Evolutionary conservation across 2,329 filamentous ascomycete genomes (phyloP).

Genomic region (Sporothrix pallida): DNA sequence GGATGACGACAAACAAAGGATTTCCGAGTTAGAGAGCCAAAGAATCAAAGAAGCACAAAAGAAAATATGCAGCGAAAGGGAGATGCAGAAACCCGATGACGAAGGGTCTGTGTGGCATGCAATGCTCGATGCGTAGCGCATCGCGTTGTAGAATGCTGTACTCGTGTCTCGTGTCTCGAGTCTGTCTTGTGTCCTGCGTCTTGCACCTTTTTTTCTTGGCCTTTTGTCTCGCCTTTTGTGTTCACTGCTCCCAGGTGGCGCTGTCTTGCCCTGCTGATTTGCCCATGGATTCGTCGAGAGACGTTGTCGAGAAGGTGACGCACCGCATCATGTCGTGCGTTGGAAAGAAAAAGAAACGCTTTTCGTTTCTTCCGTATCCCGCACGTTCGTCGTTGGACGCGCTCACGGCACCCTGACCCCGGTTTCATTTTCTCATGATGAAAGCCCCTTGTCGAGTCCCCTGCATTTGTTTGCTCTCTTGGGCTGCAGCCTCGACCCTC

Average conservation of each 20-base stretch:
- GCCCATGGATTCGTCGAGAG: not conserved
- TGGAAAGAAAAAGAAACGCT: not conserved
- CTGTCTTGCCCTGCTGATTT: constrained; percentile 8
- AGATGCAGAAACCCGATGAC: constrained; percentile 5
- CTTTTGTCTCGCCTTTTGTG: not conserved
- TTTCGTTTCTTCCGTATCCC: constrained; percentile 7
- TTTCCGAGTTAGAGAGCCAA: not conserved
- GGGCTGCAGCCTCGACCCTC: not conserved
- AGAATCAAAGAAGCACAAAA: not conserved
- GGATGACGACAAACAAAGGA: no score
- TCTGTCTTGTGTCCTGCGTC: constrained; percentile 2
- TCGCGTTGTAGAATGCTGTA: not conserved
- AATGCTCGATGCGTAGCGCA: not conserved
- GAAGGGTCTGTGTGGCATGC: constrained; percentile 20
- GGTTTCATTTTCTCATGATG: constrained; percentile 21
- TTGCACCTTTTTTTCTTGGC: not conserved
- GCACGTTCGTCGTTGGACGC: constrained; percentile 22
- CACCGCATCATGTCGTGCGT: not conserved
- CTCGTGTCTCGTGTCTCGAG: constrained; percentile 11
- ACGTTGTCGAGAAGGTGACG: not conserved
- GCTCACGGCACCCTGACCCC: constrained; percentile 13
- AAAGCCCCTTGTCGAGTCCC: constrained; percentile 10
- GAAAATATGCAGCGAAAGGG: not conserved
- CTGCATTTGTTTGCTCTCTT: not conserved
- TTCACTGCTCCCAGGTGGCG: not conserved